These are phyloP conservation scores for Isabelozyma pseudorhagii DNA, from an alignment of 805 yeast genomes.

Conservation along the genomic window DNA sequence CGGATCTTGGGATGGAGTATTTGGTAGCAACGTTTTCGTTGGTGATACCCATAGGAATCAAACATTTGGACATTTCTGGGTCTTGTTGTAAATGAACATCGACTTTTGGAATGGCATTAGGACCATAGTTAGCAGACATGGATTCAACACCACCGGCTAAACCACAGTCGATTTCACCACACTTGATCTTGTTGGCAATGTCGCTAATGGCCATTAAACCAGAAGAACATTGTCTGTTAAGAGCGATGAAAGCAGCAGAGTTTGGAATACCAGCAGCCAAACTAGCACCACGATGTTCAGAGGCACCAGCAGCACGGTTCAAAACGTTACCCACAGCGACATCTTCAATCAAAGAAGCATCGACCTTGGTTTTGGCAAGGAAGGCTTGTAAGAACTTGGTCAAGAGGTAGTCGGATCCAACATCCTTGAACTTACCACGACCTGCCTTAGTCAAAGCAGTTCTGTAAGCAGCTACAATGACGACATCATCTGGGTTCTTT, in stretches of 20 bases:
- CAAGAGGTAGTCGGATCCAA: conserved; percentile 76
- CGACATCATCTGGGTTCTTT: conserved; percentile 84
- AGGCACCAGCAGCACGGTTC: conserved; percentile 91
- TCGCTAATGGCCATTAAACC: conserved; percentile 90
- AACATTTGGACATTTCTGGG: conserved; percentile 55
- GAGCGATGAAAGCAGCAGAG: conserved; percentile 71
- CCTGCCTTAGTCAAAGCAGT: conserved; percentile 89
- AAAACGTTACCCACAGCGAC: conserved; percentile 89
- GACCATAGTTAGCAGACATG: conserved; percentile 89
- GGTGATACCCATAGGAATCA: conserved; percentile 95
- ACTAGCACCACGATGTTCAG: conserved; percentile 89
- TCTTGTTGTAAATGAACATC: conserved; percentile 32
- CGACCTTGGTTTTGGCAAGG: conserved; percentile 50
- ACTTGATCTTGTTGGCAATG: conserved; percentile 80
- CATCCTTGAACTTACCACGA: conserved; percentile 80
- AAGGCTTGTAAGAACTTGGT: conserved; percentile 61
- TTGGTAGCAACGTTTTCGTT: conserved; percentile 83
- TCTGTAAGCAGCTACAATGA: conserved; percentile 85
- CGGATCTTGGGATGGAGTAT: conserved; percentile 60
- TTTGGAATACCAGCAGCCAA: conserved; percentile 90
- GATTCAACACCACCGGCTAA: conserved; percentile 92
- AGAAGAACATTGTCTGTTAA: conserved; percentile 94
- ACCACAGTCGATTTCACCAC: conserved; percentile 90
- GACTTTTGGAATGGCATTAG: conserved; percentile 59
- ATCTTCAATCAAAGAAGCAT: conserved; percentile 64